Conservation (phyloP, 2,329 filamentous ascomycete species). For the Ophidiomyces ophidiicola region DNA sequence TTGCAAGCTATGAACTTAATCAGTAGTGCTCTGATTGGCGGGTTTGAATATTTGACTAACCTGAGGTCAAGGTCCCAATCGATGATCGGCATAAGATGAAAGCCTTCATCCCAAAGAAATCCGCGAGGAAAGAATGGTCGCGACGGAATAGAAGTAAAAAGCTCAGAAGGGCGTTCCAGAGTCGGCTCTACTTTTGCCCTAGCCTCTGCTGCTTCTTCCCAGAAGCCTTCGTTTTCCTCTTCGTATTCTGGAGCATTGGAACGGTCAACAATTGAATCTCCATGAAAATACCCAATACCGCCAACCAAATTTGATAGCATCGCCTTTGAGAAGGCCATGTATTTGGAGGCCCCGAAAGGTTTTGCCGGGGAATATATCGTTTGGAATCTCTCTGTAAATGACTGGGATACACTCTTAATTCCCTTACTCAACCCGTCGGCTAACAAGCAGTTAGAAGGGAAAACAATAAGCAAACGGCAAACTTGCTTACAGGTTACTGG, state of each 20-base stretch:
- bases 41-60: constrained; percentile 19
- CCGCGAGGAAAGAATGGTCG: constrained; percentile 91
- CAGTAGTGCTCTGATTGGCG: constrained; percentile 12
- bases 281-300: constrained; percentile 91
- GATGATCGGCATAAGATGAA: constrained; percentile 78
- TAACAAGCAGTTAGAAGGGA: too few relatives aligned
- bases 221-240: constrained; percentile 89
- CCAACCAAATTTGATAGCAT: constrained; percentile 92
- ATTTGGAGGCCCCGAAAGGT: constrained; percentile 63
- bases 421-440: constrained; percentile 56
- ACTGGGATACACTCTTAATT: constrained; percentile 52
- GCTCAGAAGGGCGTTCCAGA: constrained; percentile 68
- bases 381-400: constrained; percentile 64
- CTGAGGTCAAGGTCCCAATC: constrained; percentile 91
- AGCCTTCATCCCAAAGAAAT: constrained; percentile 97
- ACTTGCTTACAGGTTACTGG: constrained; percentile 42
- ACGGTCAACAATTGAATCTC: constrained; percentile 74
- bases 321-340: constrained; percentile 68
- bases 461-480: constrained; percentile 11
- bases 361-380: constrained; percentile 59
- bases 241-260: constrained; percentile 89
- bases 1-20: constrained; percentile 42
- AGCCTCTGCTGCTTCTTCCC: constrained; percentile 79
- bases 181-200: constrained; percentile 55
- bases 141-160: constrained; percentile 86